Evolutionary conservation across 2,329 filamentous ascomycete species (phyloP).

Genomic region (Akanthomyces uredinophilus): DNA sequence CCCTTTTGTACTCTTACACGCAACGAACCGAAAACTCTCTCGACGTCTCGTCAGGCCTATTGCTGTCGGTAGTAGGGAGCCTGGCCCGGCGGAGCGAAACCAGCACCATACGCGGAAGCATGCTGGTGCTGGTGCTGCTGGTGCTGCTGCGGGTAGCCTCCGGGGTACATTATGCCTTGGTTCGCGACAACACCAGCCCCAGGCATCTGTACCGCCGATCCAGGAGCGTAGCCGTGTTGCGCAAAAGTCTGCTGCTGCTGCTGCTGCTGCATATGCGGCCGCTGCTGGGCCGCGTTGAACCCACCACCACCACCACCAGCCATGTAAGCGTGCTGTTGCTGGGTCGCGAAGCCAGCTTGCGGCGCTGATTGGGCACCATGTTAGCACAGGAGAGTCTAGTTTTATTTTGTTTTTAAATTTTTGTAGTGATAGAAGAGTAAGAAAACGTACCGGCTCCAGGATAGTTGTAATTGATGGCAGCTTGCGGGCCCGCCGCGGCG

Average conservation of each 20-base stretch:
- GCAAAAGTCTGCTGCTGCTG: background rate
- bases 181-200: background rate
- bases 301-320: background rate
- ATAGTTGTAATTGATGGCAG: background rate
- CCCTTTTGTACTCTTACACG: no score
- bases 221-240: background rate
- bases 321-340: background rate
- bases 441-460: background rate
- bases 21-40: no score
- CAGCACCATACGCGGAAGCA: background rate
- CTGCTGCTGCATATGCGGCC: background rate
- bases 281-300: background rate
- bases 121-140: background rate
- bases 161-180: background rate
- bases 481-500: background rate
- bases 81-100: background rate
- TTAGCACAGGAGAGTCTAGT: no score
- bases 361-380: background rate
- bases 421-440: no score
- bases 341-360: background rate
- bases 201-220: background rate
- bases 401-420: no score
- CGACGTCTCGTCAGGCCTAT: background rate
- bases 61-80: background rate
- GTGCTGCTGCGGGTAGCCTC: background rate